These are phyloP conservation scores for Suillus subalutaceus DNA, from an alignment of 768 basidiomycete genomes.

Conservation along the genomic window DNA sequence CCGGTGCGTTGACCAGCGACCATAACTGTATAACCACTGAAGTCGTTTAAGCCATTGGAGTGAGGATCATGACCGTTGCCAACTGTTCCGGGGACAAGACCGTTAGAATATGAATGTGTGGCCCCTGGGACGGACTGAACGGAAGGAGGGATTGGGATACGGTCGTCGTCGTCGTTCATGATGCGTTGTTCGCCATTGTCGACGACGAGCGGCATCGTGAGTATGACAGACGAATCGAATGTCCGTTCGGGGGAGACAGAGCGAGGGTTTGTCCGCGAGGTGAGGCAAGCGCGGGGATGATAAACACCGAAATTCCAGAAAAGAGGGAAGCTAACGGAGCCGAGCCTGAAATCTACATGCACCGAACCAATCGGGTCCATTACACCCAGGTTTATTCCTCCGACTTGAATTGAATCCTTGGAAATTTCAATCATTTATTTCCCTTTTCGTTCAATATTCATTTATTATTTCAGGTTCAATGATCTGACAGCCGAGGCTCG, in stretches of 20 bases:
- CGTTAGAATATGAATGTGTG: slow-evolving; percentile 25
- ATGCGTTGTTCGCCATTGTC: slow-evolving; percentile 56
- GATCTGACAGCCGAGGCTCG: too few relatives aligned
- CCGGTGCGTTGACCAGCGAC: slow-evolving; percentile 83
- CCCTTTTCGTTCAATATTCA: slow-evolving; percentile 9
- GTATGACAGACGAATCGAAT: slow-evolving; percentile 38
- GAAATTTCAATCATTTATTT: slow-evolving; percentile 8
- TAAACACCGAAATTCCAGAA: slow-evolving; percentile 49
- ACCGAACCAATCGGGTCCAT: slow-evolving; percentile 69
- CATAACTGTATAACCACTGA: slow-evolving; percentile 65
- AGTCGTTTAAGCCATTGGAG: slow-evolving; percentile 20
- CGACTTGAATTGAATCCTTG: slow-evolving; percentile 6
- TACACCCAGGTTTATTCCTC: slow-evolving; percentile 7
- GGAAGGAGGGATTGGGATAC: slow-evolving; percentile 24
- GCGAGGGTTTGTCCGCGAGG: slow-evolving; percentile 56
- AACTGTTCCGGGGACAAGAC: slow-evolving; percentile 31
- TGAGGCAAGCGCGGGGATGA: slow-evolving; percentile 70
- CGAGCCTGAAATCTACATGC: slow-evolving; percentile 49
- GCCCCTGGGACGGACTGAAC: slow-evolving; percentile 30
- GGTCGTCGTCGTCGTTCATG: slow-evolving; percentile 47
- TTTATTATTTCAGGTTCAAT: not conserved
- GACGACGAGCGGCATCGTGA: slow-evolving; percentile 54
- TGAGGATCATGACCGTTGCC: slow-evolving; percentile 30
- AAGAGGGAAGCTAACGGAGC: slow-evolving; percentile 44
- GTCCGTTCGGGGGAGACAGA: slow-evolving; percentile 49